These are phyloP conservation scores for Fusarium pilosicola DNA, from an alignment of 2,329 filamentous ascomycete genomes.

Conservation along the genomic window DNA sequence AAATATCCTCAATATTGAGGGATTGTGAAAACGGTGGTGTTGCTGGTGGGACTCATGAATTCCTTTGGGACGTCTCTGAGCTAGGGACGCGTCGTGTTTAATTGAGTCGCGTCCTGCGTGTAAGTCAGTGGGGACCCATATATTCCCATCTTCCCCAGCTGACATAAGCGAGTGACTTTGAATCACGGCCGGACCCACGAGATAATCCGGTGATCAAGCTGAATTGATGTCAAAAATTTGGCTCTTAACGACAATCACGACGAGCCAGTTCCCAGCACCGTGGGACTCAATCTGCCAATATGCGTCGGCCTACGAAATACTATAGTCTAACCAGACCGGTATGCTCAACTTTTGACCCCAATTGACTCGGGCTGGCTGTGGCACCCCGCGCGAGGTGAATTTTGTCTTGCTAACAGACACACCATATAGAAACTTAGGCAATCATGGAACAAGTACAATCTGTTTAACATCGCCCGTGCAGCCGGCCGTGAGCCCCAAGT, in stretches of 20 bases:
- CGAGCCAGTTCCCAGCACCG: constrained; percentile 40
- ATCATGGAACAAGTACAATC: constrained; percentile 97
- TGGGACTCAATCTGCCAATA: constrained; percentile 51
- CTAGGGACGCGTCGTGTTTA: constrained; percentile 45
- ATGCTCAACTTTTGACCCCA: constrained; percentile 47
- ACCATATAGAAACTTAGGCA: constrained; percentile 82
- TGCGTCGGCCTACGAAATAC: constrained; percentile 68
- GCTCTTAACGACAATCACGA: constrained; percentile 39
- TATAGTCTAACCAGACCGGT: constrained; percentile 75
- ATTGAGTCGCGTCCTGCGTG: constrained; percentile 43
- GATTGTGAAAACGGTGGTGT: background rate
- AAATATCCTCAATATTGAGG: background rate
- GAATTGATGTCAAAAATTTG: constrained; percentile 47
- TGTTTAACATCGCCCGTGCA: constrained; percentile 79
- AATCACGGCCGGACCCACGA: constrained; percentile 30
- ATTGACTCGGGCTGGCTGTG: constrained; percentile 1
- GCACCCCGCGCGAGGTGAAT: constrained; percentile 10
- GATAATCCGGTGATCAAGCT: constrained; percentile 45
- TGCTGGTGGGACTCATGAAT: constrained; percentile 22
- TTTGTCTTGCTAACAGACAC: constrained; percentile 28
- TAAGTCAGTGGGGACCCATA: constrained; percentile 26
- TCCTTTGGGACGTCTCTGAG: constrained; percentile 20
- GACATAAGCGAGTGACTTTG: constrained; percentile 36
- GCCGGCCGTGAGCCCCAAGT: constrained; percentile 47
- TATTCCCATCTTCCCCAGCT: background rate